phyloP scores from a whole-genome alignment of 345 rosid genomes.

The Eutrema heterophyllum region DNA sequence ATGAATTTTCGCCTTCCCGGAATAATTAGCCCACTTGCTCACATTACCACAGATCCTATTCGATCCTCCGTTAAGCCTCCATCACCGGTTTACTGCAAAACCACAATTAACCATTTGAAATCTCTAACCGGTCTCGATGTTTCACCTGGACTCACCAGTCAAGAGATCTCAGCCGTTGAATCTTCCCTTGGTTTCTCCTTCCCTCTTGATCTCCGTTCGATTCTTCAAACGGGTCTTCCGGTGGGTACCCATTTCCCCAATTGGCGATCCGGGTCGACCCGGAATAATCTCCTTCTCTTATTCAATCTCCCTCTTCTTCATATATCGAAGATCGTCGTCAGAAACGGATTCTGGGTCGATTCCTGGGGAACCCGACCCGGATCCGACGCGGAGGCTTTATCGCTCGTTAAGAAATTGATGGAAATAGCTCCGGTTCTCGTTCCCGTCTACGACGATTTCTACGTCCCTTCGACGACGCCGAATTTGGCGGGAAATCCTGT shows the following conservation, averaged over 20 bases:
- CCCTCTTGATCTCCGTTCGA: slow-evolving; percentile 83
- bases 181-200: slow-evolving; percentile 55
- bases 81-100: slow-evolving; percentile 53
- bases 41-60: slow-evolving; percentile 7
- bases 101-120: slow-evolving; percentile 44
- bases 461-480: slow-evolving; percentile 51
- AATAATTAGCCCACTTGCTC: slow-evolving; percentile 17
- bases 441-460: slow-evolving; percentile 57
- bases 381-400: slow-evolving; percentile 25
- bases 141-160: slow-evolving; percentile 56
- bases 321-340: slow-evolving; percentile 42
- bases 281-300: slow-evolving; percentile 43
- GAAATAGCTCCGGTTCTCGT: slow-evolving; percentile 55
- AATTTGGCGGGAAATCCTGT: slow-evolving; percentile 65
- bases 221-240: slow-evolving; percentile 80
- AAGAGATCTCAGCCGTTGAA: slow-evolving; percentile 58
- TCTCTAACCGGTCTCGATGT: slow-evolving; percentile 45
- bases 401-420: slow-evolving; percentile 23
- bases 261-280: slow-evolving; percentile 69
- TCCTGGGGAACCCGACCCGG: slow-evolving; percentile 63
- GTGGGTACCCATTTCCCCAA: slow-evolving; percentile 63
- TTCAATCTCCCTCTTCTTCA: slow-evolving; percentile 46
- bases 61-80: slow-evolving; percentile 27
- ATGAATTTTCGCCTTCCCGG: slow-evolving; percentile 22
- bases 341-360: slow-evolving; percentile 58